A percentile compares a stretch with the other conserved stretches of the same genome.
Conservation (phyloP, 2,329 filamentous ascomycete genomes). For the Fusarium clavum region DNA sequence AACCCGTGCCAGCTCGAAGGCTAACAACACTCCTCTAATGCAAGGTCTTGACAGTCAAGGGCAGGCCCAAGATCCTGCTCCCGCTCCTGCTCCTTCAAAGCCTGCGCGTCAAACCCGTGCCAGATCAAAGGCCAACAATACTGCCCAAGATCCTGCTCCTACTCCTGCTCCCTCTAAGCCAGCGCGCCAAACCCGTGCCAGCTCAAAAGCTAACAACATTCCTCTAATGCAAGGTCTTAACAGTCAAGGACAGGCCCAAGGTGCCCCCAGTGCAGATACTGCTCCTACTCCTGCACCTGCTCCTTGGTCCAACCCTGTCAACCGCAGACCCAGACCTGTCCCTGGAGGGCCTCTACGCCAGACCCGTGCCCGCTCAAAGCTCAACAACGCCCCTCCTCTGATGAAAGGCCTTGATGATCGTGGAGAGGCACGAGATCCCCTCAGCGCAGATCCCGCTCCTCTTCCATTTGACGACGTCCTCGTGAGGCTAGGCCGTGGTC, state of each 20-base stretch:
- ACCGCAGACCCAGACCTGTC: neutral
- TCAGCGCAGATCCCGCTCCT: constrained; percentile 6
- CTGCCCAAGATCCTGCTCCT: too few relatives aligned
- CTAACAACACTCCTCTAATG: constrained; percentile 41
- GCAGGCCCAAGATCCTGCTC: constrained; percentile 1
- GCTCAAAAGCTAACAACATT: constrained; percentile 35
- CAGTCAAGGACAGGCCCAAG: neutral
- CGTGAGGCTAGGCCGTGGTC: neutral
- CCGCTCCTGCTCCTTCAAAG: constrained; percentile 12
- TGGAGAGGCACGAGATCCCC: constrained; percentile 1
- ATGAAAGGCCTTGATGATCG: constrained; percentile 41
- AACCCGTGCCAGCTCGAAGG: constrained; percentile 40
- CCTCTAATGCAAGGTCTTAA: constrained; percentile 43
- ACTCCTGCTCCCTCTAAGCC: neutral
- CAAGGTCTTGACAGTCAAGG: constrained; percentile 31
- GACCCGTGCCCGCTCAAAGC: constrained; percentile 40
- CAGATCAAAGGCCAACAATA: too few relatives aligned
- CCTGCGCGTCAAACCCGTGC: constrained; percentile 21
- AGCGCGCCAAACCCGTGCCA: constrained; percentile 39
- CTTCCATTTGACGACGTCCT: constrained; percentile 30
- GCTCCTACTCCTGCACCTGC: too few relatives aligned
- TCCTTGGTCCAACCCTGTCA: neutral
- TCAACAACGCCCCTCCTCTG: constrained; percentile 32
- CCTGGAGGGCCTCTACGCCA: constrained; percentile 13
- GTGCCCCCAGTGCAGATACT: neutral